Base-by-base conservation (phyloP, 192 early-diverging fungal species). In the Coemansia guatemalensis region DNA sequence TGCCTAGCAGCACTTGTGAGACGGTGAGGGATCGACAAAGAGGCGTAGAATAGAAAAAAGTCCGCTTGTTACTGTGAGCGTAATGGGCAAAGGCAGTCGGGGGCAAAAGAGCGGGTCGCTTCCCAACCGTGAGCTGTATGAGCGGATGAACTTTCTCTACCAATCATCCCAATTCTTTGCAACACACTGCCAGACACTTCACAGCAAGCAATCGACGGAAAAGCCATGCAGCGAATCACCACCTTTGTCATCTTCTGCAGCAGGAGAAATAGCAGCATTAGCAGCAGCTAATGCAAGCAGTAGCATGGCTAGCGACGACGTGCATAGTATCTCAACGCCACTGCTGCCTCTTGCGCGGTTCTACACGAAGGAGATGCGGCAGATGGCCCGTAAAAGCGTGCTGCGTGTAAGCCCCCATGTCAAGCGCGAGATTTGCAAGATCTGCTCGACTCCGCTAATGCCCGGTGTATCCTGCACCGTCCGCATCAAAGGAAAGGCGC, bases 61-160 rank as follows among this genome's bases (percentile, higher is more conserved):
- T 39, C 9, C 9, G 9, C 35, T 52, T 11, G 26, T 20, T 52
- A 52, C 51, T 52, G 22, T 25, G 26, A 25, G 26, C 7, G 7
- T 8, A 8, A 57, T 57, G 56, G 49, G 49, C 18, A 50, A 24
- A 52, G 60, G 56, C 56, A 57, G 61, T 20, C 48, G 48, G 47
- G 62, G 56, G 24, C 32, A 44, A 25, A 48, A 47, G 24, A 35
- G 51, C 23, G 71, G 74, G 21, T 30, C 39, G 20, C 56, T 79
- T 59, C 76, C 76, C 25, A 72, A 67, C 55, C 71, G 76, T 35
- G 76, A 79, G 57, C 56, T 69, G 26, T 79, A 52, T 24, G 67
- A 79, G 61, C 62, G 76, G 53, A 73, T 79, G 71, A 79, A 70
- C 56, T 79, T 79, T 64, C 67, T 79, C 4, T 69, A 67, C 51